These are phyloP conservation scores for Mycosphaerella sp. DNA, from an alignment of 2,329 filamentous ascomycete genomes.

Conservation along the genomic window DNA sequence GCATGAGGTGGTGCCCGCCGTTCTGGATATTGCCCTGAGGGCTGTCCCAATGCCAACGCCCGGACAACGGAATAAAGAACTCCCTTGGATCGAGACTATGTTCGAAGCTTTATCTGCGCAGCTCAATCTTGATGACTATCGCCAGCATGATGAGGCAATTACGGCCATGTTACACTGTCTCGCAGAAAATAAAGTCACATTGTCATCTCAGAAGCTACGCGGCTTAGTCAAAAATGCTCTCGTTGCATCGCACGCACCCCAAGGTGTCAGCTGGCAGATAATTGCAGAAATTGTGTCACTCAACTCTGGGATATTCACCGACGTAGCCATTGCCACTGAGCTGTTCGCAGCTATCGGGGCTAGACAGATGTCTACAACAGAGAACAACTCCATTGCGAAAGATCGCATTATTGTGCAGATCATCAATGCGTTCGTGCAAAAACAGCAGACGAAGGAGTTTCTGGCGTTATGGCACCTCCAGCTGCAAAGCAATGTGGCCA, in stretches of 20 bases:
- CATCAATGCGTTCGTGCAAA: constrained; percentile 30
- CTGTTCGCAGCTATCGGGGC: constrained; percentile 5
- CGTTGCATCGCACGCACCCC: not conserved
- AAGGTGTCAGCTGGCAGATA: constrained; percentile 33
- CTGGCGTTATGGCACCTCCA: constrained; percentile 29
- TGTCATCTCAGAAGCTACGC: constrained; percentile 6
- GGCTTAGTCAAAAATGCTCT: not conserved
- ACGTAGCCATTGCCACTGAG: constrained; percentile 7
- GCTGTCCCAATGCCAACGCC: constrained; percentile 38
- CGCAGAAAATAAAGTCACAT: not conserved
- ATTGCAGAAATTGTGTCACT: constrained; percentile 41
- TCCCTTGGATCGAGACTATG: constrained; percentile 39
- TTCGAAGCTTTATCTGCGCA: constrained; percentile 1
- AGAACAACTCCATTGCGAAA: constrained; percentile 1
- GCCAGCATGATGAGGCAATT: not conserved
- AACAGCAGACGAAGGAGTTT: constrained; percentile 27
- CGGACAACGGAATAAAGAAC: constrained; percentile 37
- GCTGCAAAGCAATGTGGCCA: constrained; percentile 15
- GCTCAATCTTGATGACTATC: not conserved
- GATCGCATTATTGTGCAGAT: constrained; percentile 25
- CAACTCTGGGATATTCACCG: constrained; percentile 44
- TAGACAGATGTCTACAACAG: not conserved
- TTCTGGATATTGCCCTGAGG: constrained; percentile 40
- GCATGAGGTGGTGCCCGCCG: constrained; percentile 15
- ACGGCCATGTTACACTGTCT: constrained; percentile 26